Percentiles rank a stretch among this genome's conserved stretches.
Evolutionary conservation across 495 filamentous ascomycete genomes (phyloP).

Genomic region (Hypoxylon crocopeplum): DNA sequence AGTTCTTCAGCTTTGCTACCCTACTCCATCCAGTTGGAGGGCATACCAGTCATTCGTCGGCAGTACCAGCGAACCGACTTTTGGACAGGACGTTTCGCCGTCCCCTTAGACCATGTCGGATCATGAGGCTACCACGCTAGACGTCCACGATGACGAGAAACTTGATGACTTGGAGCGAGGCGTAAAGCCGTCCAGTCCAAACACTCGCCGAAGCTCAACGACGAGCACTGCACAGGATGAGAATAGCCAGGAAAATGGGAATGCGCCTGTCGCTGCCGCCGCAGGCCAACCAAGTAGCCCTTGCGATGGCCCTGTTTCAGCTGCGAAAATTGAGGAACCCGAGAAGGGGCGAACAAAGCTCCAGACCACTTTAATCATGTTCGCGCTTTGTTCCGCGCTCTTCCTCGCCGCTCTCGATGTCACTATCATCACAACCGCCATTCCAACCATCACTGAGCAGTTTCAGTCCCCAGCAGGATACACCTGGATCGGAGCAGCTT

Average conservation of each 20-base stretch:
- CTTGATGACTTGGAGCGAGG: conserved; percentile 25
- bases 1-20: not conserved
- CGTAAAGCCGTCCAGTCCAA: conserved; percentile 6
- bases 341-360: conserved; percentile 44
- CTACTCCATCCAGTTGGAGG: not conserved
- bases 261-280: not conserved
- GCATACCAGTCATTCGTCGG: conserved; percentile 3
- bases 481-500: conserved; percentile 75
- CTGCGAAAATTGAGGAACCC: conserved; percentile 21
- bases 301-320: conserved; percentile 6
- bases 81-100: not conserved
- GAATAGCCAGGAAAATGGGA: not conserved
- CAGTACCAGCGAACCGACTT: conserved; percentile 1
- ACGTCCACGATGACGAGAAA: conserved; percentile 33
- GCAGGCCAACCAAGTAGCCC: not conserved
- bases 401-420: conserved; percentile 63
- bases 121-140: conserved; percentile 22
- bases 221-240: conserved; percentile 23
- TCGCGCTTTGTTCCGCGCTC: conserved; percentile 54
- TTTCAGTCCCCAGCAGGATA: conserved; percentile 72
- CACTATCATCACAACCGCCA: conserved; percentile 56
- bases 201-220: conserved; percentile 19
- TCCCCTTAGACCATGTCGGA: conserved; percentile 18
- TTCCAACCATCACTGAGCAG: conserved; percentile 64
- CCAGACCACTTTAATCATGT: conserved; percentile 47